phyloP scores from a whole-genome alignment of 257 asterid genomes.

The Sherardia arvensis region DNA sequence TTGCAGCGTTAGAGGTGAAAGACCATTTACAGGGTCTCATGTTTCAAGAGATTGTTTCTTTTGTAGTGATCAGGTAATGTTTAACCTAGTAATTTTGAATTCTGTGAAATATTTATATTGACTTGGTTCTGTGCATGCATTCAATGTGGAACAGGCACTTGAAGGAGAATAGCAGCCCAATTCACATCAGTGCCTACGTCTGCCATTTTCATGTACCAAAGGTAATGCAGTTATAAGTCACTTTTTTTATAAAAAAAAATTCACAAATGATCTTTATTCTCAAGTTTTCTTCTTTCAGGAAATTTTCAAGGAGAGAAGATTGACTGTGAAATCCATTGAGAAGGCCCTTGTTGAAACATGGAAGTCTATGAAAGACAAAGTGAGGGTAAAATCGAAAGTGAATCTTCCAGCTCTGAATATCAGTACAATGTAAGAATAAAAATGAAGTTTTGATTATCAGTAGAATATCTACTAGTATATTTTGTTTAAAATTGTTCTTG shows the following conservation, averaged over 20 bases:
- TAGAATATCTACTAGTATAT: not conserved
- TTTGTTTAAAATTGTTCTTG: not conserved
- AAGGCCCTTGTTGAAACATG: slow-evolving; percentile 47
- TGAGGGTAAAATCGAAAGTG: slow-evolving; percentile 18
- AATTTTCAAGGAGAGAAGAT: slow-evolving; percentile 38
- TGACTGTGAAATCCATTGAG: slow-evolving; percentile 43
- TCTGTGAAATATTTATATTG: slow-evolving; percentile 8
- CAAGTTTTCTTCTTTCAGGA: slow-evolving; percentile 40
- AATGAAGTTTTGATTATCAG: slow-evolving; percentile 5
- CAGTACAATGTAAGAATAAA: slow-evolving; percentile 50
- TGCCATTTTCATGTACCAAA: slow-evolving; percentile 70
- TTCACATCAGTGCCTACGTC: slow-evolving; percentile 48
- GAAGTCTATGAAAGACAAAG: slow-evolving; percentile 17
- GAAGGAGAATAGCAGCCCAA: slow-evolving; percentile 21
- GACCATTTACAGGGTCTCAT: slow-evolving; percentile 57
- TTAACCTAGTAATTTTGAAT: not conserved
- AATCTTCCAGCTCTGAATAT: slow-evolving; percentile 50
- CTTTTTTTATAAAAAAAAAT: not conserved
- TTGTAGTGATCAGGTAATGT: slow-evolving; percentile 51
- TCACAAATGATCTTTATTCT: not conserved
- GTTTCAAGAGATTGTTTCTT: slow-evolving; percentile 61
- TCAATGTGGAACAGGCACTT: slow-evolving; percentile 34
- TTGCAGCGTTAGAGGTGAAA: slow-evolving; percentile 82
- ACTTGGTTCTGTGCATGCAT: slow-evolving; percentile 16
- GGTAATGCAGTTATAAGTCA: slow-evolving; percentile 36